Conservation (phyloP, 163 green algal species). For the Volvox carteri region DNA sequence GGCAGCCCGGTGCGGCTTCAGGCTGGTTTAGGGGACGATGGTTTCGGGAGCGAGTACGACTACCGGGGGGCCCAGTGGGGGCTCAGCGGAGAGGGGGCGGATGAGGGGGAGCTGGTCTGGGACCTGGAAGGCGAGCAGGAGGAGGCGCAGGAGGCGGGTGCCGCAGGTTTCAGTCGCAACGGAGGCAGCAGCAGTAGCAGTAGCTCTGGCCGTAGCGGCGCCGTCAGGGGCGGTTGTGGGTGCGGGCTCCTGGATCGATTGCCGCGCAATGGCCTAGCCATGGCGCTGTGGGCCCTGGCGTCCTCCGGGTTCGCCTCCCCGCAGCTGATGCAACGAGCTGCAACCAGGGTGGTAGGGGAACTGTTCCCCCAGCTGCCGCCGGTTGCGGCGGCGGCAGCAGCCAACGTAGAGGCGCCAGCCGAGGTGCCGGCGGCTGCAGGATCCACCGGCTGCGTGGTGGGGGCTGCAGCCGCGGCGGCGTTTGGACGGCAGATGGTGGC, state of each 20-base stretch:
- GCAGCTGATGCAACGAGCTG: conserved; percentile 20
- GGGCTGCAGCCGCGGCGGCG: not conserved
- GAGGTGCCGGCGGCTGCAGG: not conserved
- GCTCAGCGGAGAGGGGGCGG: not conserved
- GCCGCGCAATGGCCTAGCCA: conserved; percentile 30
- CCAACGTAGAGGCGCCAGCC: not conserved
- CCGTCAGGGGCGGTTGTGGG: not conserved
- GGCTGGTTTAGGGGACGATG: not conserved
- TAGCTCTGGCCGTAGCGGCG: not conserved
- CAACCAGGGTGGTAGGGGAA: not conserved
- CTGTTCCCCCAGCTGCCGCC: conserved; percentile 2
- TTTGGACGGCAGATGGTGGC: not conserved
- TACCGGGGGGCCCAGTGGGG: not conserved
- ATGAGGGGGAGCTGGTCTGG: not conserved
- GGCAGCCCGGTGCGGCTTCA: not conserved
- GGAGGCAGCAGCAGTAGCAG: not conserved
- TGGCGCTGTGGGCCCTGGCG: conserved; percentile 47
- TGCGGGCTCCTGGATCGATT: not conserved
- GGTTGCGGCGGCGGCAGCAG: not conserved
- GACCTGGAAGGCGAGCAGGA: not conserved
- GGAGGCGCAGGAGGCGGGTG: not conserved
- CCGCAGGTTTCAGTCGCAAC: not conserved
- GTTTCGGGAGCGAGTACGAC: not conserved
- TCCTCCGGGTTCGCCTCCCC: conserved; percentile 18
- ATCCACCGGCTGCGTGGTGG: not conserved